A percentile compares a stretch with the other conserved stretches of the same genome.
Conservation (phyloP, 768 basidiomycete species). For the Collybia mongolica region DNA sequence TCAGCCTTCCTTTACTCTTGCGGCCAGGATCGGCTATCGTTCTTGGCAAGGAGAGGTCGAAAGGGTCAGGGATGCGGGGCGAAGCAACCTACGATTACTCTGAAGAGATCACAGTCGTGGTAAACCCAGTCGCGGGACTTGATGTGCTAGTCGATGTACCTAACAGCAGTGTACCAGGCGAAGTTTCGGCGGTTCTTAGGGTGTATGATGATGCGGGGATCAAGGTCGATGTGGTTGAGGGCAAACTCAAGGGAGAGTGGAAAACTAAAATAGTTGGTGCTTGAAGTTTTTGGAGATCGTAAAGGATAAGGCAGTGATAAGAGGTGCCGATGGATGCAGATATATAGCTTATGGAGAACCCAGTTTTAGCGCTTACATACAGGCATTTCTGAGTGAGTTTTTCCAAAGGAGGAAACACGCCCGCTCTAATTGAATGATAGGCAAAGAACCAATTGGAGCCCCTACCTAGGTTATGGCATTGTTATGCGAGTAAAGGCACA, state of each 20-base stretch:
- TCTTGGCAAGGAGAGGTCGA: slow-evolving; percentile 13
- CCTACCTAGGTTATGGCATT: too few species aligned
- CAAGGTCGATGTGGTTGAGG: slow-evolving; percentile 9
- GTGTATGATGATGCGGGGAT: slow-evolving; percentile 9
- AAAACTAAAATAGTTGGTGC: background rate
- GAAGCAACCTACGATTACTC: slow-evolving; percentile 21
- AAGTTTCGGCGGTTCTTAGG: slow-evolving; percentile 11
- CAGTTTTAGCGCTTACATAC: too few species aligned
- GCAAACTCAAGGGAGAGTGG: slow-evolving; percentile 15
- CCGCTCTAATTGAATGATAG: too few species aligned
- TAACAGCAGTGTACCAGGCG: slow-evolving; percentile 13
- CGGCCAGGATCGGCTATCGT: slow-evolving; percentile 26
- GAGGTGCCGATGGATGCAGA: too few species aligned
- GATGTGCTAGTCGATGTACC: slow-evolving; percentile 16
- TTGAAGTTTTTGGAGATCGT: too few species aligned
- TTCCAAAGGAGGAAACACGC: too few species aligned
- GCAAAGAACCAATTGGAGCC: too few species aligned
- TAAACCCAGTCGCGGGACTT: slow-evolving; percentile 13
- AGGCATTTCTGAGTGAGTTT: too few species aligned
- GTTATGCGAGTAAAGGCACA: too few species aligned
- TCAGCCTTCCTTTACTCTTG: slow-evolving; percentile 25
- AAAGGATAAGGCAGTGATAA: too few species aligned
- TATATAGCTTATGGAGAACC: too few species aligned
- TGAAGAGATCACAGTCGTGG: slow-evolving; percentile 13
- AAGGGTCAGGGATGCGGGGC: slow-evolving; percentile 7